A percentile compares a stretch with the other conserved stretches of the same genome.
Evolutionary conservation across 805 yeast species (phyloP).

Genomic region (Candida oleophila): DNA sequence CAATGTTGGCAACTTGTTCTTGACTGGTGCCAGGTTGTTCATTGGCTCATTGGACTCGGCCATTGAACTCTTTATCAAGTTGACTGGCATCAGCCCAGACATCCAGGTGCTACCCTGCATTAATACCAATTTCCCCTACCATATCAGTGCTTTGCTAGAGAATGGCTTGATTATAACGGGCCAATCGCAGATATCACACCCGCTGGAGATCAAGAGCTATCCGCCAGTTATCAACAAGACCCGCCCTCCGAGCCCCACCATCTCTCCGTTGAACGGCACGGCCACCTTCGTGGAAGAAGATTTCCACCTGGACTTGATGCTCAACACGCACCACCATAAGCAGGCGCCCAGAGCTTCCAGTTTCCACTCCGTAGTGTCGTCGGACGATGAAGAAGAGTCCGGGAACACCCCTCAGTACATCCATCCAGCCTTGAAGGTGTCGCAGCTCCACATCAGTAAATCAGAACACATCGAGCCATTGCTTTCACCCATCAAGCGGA

Average conservation of each 20-base stretch:
- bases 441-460: conserved; percentile 75
- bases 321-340: neutral
- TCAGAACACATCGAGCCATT: conserved; percentile 54
- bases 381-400: conserved; percentile 19
- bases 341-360: neutral
- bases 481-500: conserved; percentile 69
- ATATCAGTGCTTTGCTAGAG: conserved; percentile 71
- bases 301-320: neutral
- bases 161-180: conserved; percentile 81
- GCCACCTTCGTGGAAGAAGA: neutral
- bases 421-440: conserved; percentile 72
- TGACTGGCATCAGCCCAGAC: conserved; percentile 55
- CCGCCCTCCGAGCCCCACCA: conserved; percentile 22
- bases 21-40: conserved; percentile 79
- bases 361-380: neutral
- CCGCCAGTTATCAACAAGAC: conserved; percentile 27
- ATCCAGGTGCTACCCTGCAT: conserved; percentile 74
- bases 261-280: neutral
- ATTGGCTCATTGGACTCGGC: conserved; percentile 85
- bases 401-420: conserved; percentile 59
- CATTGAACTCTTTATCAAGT: conserved; percentile 67
- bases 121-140: conserved; percentile 81
- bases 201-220: conserved; percentile 29
- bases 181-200: conserved; percentile 92
- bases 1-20: conserved; percentile 78